Base-by-base conservation (phyloP, 2,329 filamentous ascomycete species). In the Fusarium sp. region DNA sequence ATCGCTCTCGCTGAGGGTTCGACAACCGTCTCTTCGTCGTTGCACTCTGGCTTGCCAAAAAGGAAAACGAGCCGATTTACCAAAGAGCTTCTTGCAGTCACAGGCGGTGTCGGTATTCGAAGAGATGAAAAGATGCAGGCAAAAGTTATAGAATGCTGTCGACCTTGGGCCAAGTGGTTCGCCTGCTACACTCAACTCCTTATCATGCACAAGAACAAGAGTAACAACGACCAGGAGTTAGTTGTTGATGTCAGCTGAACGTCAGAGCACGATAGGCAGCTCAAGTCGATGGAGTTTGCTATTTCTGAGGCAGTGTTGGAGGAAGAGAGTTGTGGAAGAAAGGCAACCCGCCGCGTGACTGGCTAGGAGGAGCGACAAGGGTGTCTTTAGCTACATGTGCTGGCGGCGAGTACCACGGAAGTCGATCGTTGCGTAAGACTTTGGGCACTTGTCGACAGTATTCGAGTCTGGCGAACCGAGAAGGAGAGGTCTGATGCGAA, bases 291-390 rank as follows among this genome's bases (percentile, higher is more conserved):
- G 56, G 50, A 51, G 32, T 17, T 32, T 11, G 44, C 24, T 40
- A 51, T 55, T 28, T 26, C 13, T 33, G 47, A 19, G 39, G 47
- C 33, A 24, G 14, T n/a, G 24, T 59, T 37, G 59, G 24, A 46
- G 40, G 24, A 20, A 20, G 43, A 54, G 40, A 7, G 17, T 19
- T 17, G 17, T 45, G 33, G 24, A 37, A 43, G 24, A 24, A 33
- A 35, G 35, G n/a, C 24, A 9, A 6, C 40, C 19, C n/a, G 43
- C 17, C n/a, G 37, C 26, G n/a, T 30, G 55, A 20, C n/a, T 7
- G 39, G 10, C 60, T 33, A 59, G 52, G 58, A 35, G 47, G 50
- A 48, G 15, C 7, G 46, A 64, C 61, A 65, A 46, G 61, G 61
- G 28, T 64, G 39, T 32, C 19, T 11, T 10, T 35, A 20, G 41